phyloP scores from a whole-genome alignment of 2,329 filamentous ascomycete genomes.

The Pseudogymnoascus destructans region DNA sequence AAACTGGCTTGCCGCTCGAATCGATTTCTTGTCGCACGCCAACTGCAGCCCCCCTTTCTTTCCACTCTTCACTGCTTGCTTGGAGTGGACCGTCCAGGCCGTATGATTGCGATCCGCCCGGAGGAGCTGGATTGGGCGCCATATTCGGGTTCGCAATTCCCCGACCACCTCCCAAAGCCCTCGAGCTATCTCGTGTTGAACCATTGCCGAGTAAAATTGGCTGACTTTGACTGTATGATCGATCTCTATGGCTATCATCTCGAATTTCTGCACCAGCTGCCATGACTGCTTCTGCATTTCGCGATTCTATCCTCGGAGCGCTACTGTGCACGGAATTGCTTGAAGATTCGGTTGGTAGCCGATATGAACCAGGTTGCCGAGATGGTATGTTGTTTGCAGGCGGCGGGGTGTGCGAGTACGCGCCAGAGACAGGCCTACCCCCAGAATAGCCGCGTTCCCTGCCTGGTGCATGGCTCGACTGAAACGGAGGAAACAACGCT shows the following conservation, averaged over 20 bases:
- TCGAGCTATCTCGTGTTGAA: conserved; percentile 65
- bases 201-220: conserved; percentile 40
- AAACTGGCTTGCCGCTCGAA: conserved; percentile 65
- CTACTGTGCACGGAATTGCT: conserved; percentile 41
- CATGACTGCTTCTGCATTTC: conserved; percentile 44
- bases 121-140: conserved; percentile 16
- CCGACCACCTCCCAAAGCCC: conserved; percentile 50
- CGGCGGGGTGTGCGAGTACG: conserved; percentile 30
- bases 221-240: conserved; percentile 49
- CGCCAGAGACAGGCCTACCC: conserved; percentile 34
- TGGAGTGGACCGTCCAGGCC: conserved; percentile 42
- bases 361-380: conserved; percentile 32
- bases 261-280: conserved; percentile 48
- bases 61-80: conserved; percentile 80
- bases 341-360: conserved; percentile 45
- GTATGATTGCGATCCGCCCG: conserved; percentile 32
- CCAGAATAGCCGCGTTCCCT: conserved; percentile 26
- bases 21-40: conserved; percentile 73
- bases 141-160: conserved; percentile 11
- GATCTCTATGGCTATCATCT: conserved; percentile 56
- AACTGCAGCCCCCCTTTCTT: conserved; percentile 84
- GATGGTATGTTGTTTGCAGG: conserved; percentile 29
- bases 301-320: conserved; percentile 48
- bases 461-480: conserved; percentile 31
- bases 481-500: conserved; percentile 30